These are phyloP conservation scores for Dalechampia spathulata DNA, from an alignment of 441 rosid genomes.

Conservation along the genomic window DNA sequence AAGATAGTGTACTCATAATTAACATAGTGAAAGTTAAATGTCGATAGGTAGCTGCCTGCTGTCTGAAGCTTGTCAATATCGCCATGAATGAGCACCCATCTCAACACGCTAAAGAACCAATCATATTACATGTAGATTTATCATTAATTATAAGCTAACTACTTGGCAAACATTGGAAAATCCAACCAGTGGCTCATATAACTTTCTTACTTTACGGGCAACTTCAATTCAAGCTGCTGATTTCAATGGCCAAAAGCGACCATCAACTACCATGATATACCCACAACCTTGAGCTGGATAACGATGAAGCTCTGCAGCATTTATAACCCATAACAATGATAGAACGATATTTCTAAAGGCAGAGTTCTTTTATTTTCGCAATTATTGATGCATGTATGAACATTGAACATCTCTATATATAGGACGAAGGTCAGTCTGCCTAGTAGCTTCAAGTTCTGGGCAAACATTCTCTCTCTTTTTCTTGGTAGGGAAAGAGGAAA, in stretches of 20 bases:
- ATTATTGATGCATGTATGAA: not conserved
- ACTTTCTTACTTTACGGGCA: not conserved
- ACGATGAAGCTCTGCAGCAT: slow-evolving; percentile 5
- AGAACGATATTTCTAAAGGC: not conserved
- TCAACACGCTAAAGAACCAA: no score
- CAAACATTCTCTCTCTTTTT: not conserved
- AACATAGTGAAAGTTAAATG: no score
- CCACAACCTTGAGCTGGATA: not conserved
- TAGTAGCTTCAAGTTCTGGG: slow-evolving; percentile 3
- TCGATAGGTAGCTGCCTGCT: no score
- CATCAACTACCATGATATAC: slow-evolving; percentile 15
- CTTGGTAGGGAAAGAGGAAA: not conserved
- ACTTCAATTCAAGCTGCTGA: slow-evolving; percentile 3
- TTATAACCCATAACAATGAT: slow-evolving; percentile 14
- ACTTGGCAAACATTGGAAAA: slow-evolving; percentile 11
- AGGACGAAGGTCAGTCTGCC: not conserved
- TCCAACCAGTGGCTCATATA: not conserved
- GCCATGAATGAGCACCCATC: no score
- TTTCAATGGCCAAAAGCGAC: slow-evolving; percentile 23
- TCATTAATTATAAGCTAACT: no score
- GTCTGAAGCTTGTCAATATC: no score
- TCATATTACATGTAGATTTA: no score
- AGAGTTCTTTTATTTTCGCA: not conserved
- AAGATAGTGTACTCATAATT: no score
- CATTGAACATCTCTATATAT: slow-evolving; percentile 8